These are phyloP conservation scores for Globisporangium carolinianum DNA, from an alignment of 352 stramenopile genomes.

Conservation along the genomic window DNA sequence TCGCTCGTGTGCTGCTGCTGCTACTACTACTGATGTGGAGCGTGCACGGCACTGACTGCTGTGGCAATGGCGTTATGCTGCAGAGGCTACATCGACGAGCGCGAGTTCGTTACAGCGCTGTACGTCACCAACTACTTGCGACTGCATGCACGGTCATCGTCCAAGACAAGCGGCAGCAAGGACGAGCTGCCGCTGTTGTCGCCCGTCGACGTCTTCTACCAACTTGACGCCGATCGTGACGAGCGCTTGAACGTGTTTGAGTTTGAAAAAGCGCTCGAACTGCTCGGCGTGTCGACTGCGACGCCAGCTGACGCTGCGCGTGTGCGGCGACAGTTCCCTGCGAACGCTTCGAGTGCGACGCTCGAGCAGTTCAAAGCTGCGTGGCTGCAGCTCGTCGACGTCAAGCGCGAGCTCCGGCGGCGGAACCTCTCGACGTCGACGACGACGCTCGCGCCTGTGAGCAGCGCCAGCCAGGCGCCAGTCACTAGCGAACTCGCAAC, in stretches of 20 bases:
- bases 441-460: too few relatives aligned
- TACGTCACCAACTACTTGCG: conserved; percentile 74
- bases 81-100: conserved; percentile 62
- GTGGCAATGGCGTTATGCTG: too few relatives aligned
- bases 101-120: conserved; percentile 64
- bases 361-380: conserved; percentile 50
- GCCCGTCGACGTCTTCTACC: conserved; percentile 50
- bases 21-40: too few relatives aligned
- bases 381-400: conserved; percentile 45
- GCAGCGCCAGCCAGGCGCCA: neutral
- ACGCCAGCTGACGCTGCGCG: conserved; percentile 14
- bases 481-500: neutral
- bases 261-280: conserved; percentile 51
- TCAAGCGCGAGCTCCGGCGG: conserved; percentile 32
- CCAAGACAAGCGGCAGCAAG: conserved; percentile 1
- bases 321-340: conserved; percentile 26
- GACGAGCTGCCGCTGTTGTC: conserved; percentile 18
- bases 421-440: conserved; percentile 16
- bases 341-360: conserved; percentile 22
- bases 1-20: too few relatives aligned
- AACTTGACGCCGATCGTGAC: conserved; percentile 54
- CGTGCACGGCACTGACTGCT: too few relatives aligned
- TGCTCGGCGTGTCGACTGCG: conserved; percentile 25
- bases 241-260: conserved; percentile 56
- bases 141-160: conserved; percentile 10